A percentile compares a stretch with the other conserved stretches of the same genome.
Evolutionary conservation across 2,329 filamentous ascomycete species (phyloP).

Genomic region (Aspergillus quadrilineatus): DNA sequence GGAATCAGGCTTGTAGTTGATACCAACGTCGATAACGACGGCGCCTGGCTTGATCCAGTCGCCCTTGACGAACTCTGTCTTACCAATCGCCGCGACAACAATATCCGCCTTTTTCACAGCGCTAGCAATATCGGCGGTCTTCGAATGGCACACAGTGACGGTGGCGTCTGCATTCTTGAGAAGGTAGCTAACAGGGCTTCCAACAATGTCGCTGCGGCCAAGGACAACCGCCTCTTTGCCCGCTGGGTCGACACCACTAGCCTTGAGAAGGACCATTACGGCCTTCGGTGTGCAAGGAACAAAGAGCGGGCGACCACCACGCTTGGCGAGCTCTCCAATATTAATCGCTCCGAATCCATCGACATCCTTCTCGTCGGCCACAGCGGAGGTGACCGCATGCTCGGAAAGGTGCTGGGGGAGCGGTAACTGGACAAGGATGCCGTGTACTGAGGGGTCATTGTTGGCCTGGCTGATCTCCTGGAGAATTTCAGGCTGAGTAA

Average conservation of each 20-base stretch:
- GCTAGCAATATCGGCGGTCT: constrained; percentile 70
- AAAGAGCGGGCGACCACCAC: constrained; percentile 85
- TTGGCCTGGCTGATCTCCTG: constrained; percentile 79
- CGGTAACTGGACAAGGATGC: constrained; percentile 90
- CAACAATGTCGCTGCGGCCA: constrained; percentile 94
- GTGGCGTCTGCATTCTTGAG: constrained; percentile 95
- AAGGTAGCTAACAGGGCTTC: constrained; percentile 92
- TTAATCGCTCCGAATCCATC: constrained; percentile 93
- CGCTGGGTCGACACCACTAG: constrained; percentile 75
- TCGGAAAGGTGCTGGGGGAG: constrained; percentile 88
- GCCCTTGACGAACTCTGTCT: constrained; percentile 83
- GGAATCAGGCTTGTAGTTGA: constrained; percentile 87
- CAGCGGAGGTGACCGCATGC: constrained; percentile 83
- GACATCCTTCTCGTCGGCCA: constrained; percentile 92
- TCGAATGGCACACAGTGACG: constrained; percentile 93
- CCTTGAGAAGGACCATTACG: constrained; percentile 86
- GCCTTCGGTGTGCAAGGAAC: constrained; percentile 95
- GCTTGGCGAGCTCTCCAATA: constrained; percentile 95
- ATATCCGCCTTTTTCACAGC: constrained; percentile 84
- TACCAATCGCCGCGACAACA: constrained; percentile 86
- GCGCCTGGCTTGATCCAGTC: constrained; percentile 92
- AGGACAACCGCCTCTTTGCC: constrained; percentile 95
- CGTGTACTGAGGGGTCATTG: constrained; percentile 81
- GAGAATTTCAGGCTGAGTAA: constrained; percentile 81
- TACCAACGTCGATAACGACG: constrained; percentile 97